phyloP scores from a whole-genome alignment of 2,329 filamentous ascomycete species.

The Apiospora rasikravindrae region DNA sequence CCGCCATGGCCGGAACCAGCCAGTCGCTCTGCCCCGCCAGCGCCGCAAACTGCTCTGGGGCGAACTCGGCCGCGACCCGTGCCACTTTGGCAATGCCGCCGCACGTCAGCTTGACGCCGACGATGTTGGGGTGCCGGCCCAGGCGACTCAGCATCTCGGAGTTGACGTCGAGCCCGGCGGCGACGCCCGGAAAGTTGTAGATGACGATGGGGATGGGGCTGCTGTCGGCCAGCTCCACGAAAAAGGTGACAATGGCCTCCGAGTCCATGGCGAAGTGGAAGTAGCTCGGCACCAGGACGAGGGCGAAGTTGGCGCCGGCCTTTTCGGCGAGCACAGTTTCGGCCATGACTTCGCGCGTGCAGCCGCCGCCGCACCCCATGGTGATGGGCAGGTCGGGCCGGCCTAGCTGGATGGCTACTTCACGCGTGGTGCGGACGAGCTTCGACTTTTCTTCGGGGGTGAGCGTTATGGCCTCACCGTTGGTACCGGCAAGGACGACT shows the following conservation, averaged over 20 bases:
- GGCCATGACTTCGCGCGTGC: constrained; percentile 68
- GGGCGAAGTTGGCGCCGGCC: constrained; percentile 69
- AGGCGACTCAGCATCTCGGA: constrained; percentile 62
- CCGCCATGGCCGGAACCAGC: constrained; percentile 42
- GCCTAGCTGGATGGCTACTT: constrained; percentile 63
- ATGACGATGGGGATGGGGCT: constrained; percentile 65
- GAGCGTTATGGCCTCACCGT: constrained; percentile 75
- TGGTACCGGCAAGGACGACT: constrained; percentile 73
- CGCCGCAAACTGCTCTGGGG: constrained; percentile 33
- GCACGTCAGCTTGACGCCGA: constrained; percentile 71
- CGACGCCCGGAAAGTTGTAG: constrained; percentile 68
- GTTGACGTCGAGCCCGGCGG: constrained; percentile 60
- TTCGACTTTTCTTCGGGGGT: constrained; percentile 66
- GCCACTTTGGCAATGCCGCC: constrained; percentile 77
- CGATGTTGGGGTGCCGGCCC: constrained; percentile 60
- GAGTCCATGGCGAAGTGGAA: constrained; percentile 69
- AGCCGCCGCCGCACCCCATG: constrained; percentile 69
- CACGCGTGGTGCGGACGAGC: constrained; percentile 65
- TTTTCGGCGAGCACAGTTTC: constrained; percentile 55
- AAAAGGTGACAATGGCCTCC: constrained; percentile 66
- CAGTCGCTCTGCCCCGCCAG: constrained; percentile 53
- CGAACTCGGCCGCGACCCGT: constrained; percentile 49
- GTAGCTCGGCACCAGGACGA: constrained; percentile 74
- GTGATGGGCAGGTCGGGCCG: constrained; percentile 66
- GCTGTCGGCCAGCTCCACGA: constrained; percentile 62